Evolutionary conservation across 1,284 basidiomycete species (phyloP).

Genomic region (Ceratorhiza oryzae-sativae): DNA sequence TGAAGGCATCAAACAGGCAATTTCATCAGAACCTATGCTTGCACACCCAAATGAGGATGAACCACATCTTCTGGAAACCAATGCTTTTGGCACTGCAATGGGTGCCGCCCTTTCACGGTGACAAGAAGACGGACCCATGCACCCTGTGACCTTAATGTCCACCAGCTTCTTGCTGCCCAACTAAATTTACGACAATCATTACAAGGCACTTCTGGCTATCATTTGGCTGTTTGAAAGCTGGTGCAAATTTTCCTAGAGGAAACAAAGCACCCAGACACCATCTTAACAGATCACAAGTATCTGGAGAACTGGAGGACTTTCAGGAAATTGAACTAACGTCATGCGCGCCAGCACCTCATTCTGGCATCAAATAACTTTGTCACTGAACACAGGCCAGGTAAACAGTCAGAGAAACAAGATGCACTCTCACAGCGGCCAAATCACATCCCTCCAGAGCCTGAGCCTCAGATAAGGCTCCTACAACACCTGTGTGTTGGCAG

Average conservation of each 20-base stretch:
- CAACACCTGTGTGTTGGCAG: too few species aligned
- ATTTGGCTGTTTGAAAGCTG: conserved; percentile 43
- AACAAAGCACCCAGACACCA: conserved; percentile 25
- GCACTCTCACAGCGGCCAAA: too few species aligned
- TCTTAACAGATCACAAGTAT: conserved; percentile 46
- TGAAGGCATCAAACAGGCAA: conserved; percentile 42
- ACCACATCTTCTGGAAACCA: conserved; percentile 28
- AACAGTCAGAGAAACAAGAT: too few species aligned
- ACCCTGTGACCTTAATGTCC: conserved; percentile 17
- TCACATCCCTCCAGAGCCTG: too few species aligned
- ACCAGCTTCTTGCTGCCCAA: conserved; percentile 44
- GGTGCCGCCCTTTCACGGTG: not conserved
- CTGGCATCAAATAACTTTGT: too few species aligned
- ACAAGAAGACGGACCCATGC: conserved; percentile 27
- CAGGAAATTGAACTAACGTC: too few species aligned
- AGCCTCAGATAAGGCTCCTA: too few species aligned
- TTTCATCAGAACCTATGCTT: conserved; percentile 21
- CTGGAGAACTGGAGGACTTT: too few species aligned
- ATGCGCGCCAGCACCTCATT: too few species aligned
- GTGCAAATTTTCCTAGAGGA: conserved; percentile 47
- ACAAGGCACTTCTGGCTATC: conserved; percentile 50
- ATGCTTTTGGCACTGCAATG: conserved; percentile 18
- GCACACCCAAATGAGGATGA: not conserved
- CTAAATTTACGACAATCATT: conserved; percentile 50
- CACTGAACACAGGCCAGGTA: too few species aligned